Conservation (phyloP, 768 basidiomycete genomes). For the Naganishia antarctica region DNA sequence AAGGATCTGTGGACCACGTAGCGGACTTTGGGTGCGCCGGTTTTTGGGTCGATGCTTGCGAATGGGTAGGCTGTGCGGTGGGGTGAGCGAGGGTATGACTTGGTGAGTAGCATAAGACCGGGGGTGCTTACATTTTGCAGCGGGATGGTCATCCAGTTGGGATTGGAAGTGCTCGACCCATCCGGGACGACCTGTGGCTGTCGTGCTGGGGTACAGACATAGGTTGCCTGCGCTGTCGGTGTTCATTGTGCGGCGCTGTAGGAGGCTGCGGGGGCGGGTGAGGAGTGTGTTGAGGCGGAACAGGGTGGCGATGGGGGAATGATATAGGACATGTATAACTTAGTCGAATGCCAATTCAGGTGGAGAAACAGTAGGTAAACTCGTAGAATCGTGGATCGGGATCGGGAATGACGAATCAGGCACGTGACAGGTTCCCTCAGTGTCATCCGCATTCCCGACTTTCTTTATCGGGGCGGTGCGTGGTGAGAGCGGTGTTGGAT, state of each 20-base stretch:
- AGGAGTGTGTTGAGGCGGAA: background rate
- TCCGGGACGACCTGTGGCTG: constrained; percentile 17
- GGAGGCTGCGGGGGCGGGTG: background rate
- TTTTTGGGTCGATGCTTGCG: constrained; percentile 1
- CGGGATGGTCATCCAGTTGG: constrained; percentile 15
- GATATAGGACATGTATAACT: too few relatives aligned
- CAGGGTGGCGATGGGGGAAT: background rate
- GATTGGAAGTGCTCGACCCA: constrained; percentile 20
- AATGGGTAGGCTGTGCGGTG: constrained; percentile 17
- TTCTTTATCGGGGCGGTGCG: too few relatives aligned
- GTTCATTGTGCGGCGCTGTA: constrained; percentile 1
- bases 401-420: too few relatives aligned
- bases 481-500: too few relatives aligned
- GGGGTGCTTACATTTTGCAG: constrained; percentile 23
- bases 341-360: too few relatives aligned
- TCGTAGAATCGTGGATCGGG: too few relatives aligned
- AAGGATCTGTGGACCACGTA: constrained; percentile 44
- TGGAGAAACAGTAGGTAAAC: too few relatives aligned
- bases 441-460: too few relatives aligned
- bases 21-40: constrained; percentile 28
- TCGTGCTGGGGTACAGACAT: background rate
- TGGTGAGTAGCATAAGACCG: background rate
- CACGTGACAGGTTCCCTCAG: too few relatives aligned
- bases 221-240: constrained; percentile 5
- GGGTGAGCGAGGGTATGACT: background rate